These are phyloP conservation scores for Triadica sebifera DNA, from an alignment of 345 rosid genomes.

Conservation along the genomic window DNA sequence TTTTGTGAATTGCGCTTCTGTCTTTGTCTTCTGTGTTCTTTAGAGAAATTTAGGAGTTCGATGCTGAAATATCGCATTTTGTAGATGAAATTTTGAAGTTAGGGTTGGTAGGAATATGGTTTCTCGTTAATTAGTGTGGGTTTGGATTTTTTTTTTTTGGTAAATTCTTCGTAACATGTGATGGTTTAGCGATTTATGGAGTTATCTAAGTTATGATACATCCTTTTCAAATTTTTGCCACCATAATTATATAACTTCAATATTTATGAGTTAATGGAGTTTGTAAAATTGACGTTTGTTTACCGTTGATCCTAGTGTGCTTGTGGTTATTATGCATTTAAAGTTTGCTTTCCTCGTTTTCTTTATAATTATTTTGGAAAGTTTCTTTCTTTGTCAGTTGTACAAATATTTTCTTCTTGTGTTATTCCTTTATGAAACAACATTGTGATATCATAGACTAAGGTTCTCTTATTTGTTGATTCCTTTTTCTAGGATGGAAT, in stretches of 20 bases:
- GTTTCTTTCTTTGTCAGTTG: not conserved
- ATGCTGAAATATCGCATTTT: not conserved
- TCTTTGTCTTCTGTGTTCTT: not conserved
- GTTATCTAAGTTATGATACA: not conserved
- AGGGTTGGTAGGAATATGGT: slow-evolving; percentile 13
- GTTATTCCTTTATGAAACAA: too few species aligned
- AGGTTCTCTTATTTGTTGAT: too few species aligned
- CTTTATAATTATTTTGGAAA: not conserved
- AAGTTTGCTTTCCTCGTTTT: not conserved
- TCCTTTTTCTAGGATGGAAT: not conserved
- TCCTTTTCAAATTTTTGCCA: not conserved
- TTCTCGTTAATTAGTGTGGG: slow-evolving; percentile 7
- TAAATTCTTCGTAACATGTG: not conserved
- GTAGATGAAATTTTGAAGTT: not conserved
- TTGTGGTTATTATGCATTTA: not conserved
- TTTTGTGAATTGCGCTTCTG: slow-evolving; percentile 1
- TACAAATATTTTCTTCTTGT: not conserved
- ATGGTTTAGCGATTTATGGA: not conserved
- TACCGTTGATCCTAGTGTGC: not conserved
- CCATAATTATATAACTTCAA: not conserved
- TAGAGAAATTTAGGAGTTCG: slow-evolving; percentile 5
- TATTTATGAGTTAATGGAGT: not conserved
- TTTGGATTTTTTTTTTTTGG: not conserved
- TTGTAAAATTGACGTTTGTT: not conserved
- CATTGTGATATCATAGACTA: too few species aligned